Base-by-base conservation (phyloP, 1,284 basidiomycete genomes). In the Athelia psychrophila region DNA sequence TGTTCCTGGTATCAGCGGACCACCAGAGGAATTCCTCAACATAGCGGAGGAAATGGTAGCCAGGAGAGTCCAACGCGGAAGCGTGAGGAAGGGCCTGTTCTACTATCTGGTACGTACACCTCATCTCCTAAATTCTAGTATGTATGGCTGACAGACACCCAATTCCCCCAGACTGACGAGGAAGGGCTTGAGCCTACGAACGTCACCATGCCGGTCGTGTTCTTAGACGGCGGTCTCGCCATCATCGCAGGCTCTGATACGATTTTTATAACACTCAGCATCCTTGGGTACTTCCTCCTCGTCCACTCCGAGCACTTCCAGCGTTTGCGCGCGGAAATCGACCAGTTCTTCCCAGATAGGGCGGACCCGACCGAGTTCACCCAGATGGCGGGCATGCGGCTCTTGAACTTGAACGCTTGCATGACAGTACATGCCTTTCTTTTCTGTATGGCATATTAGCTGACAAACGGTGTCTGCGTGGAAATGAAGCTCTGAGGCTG, bases 211-310 rank as follows among this genome's bases (percentile, higher is more conserved):
- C 44, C 52, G 12, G 49, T 33, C 13, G 32, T 54, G 5, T 25
- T 48, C 3, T 19, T 47, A 12, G 56, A 56, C 22, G 47, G 54
- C 19, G 22, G 23, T 1, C 44, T 59, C 3, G 52, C 55, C 13
- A 54, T 63, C 10, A 33, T 61, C n/a, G 61, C 61, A 9, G 70
- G 70, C 18, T 67, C 70, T 8, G 70, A 71, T 44, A 70, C 69
- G 0, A 65, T 63, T 2, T 51, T 46, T 1, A 56, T 47, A 10
- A 48, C 56, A 1, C 46, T 58, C 5, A 47, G 30, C 15, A 47
- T 42, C 24, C n/a, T 50, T 5, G 42, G 50, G 25, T 57, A 45
- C 35, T 52, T 47, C 32, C 44, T 59, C 10, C 15, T 59, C 9
- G 44, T 36, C 25, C 32, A 57, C 25, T 51, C 51, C 12, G 24